These are phyloP conservation scores for Pseudogymnoascus sp. DNA, from an alignment of 2,329 filamentous ascomycete genomes.

Conservation along the genomic window DNA sequence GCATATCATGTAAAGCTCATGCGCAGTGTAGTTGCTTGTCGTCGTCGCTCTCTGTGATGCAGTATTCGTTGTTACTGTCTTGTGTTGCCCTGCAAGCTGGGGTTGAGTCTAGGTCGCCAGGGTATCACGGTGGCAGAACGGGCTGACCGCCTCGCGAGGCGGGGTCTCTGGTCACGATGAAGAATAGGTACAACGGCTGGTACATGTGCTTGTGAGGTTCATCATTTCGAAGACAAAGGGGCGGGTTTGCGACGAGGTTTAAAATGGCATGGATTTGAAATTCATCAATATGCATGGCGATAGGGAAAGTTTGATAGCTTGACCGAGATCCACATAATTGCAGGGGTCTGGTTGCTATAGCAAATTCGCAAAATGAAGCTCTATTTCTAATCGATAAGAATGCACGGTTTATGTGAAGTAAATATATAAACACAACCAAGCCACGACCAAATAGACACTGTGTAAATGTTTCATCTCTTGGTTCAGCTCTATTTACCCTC, in stretches of 20 bases:
- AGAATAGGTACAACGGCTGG: not conserved
- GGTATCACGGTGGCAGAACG: conserved; percentile 1
- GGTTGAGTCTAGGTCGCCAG: not conserved
- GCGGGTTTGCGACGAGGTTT: conserved; percentile 4
- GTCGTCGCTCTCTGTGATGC: not conserved
- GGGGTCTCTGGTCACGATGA: conserved; percentile 4
- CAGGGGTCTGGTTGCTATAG: conserved; percentile 6
- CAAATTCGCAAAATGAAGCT: conserved; percentile 1
- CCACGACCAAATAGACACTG: not conserved
- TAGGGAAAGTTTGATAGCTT: conserved; percentile 7
- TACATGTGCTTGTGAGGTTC: not conserved
- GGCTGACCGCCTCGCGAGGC: conserved; percentile 4
- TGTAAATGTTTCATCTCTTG: not conserved
- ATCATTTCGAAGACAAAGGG: conserved; percentile 3
- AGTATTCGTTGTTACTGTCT: not conserved
- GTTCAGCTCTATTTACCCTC: not conserved
- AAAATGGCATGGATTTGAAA: conserved; percentile 6
- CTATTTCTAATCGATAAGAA: not conserved
- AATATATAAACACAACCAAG: not conserved
- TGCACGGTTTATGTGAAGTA: not conserved
- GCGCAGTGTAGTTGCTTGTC: not conserved
- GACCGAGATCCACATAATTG: conserved; percentile 3
- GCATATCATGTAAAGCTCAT: not conserved
- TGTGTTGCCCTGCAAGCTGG: conserved; percentile 1
- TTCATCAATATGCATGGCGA: conserved; percentile 7